These are phyloP conservation scores for Jackrogersella minutella DNA, from an alignment of 495 filamentous ascomycete genomes.

Conservation along the genomic window DNA sequence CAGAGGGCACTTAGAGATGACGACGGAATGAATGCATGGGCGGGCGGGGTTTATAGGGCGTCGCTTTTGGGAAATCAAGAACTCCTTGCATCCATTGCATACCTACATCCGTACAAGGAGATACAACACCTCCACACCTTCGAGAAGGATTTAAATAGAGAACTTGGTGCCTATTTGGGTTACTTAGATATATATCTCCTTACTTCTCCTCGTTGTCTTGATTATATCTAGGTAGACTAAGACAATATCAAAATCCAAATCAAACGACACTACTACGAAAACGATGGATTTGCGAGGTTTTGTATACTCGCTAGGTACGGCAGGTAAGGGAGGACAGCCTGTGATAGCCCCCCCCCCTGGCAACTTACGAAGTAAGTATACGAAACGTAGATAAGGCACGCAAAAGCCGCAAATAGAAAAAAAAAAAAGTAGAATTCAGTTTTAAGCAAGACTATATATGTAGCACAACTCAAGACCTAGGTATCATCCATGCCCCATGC, in stretches of 20 bases:
- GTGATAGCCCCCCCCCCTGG: too few species aligned
- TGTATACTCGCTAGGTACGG: too few species aligned
- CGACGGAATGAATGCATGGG: background rate
- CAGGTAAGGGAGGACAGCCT: too few species aligned
- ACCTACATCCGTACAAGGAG: background rate
- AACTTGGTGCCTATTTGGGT: background rate
- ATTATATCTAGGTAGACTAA: background rate
- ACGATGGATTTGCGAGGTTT: too few species aligned
- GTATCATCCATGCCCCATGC: conserved; percentile 21
- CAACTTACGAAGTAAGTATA: too few species aligned
- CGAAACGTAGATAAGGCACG: too few species aligned
- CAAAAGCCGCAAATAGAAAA: too few species aligned
- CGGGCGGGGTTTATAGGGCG: background rate
- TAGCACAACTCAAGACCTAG: conserved; percentile 7
- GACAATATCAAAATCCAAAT: background rate
- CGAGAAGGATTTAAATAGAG: background rate
- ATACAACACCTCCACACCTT: background rate
- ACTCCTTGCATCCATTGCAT: conserved; percentile 1
- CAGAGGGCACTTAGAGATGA: background rate
- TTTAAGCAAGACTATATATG: conserved; percentile 9
- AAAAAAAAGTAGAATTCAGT: conserved; percentile 14
- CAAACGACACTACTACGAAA: background rate
- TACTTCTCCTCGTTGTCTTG: background rate
- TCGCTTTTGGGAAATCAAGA: background rate
- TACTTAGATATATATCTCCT: conserved; percentile 1